Conservation (phyloP, 129 eudicot genomes). For the Lactuca sativa region DNA sequence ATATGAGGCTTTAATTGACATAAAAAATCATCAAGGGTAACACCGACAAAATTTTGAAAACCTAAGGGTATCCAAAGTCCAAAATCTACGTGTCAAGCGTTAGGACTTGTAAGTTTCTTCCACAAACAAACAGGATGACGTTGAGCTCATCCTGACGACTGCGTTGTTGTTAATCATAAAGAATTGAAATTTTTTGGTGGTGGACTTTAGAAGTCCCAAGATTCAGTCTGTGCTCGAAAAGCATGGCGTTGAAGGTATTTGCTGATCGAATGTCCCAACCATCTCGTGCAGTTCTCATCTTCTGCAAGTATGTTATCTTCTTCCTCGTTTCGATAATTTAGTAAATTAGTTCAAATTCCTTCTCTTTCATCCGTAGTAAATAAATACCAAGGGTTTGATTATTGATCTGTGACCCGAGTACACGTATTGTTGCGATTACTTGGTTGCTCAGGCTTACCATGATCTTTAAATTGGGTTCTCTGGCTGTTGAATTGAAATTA, state of each 20-base stretch:
- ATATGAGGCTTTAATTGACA: no score
- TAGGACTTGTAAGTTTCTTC: no score
- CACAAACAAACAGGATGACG: no score
- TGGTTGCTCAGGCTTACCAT: neutral
- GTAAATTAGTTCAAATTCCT: neutral
- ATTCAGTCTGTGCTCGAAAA: neutral
- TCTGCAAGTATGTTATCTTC: conserved; percentile 52
- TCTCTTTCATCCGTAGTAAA: neutral
- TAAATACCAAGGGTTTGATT: neutral
- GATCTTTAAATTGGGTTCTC: neutral
- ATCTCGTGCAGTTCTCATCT: conserved; percentile 60
- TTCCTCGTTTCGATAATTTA: neutral
- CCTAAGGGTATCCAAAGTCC: no score
- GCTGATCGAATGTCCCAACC: conserved; percentile 74
- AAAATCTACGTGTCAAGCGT: no score
- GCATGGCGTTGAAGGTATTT: conserved; percentile 54
- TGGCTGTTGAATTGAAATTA: neutral
- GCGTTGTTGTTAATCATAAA: neutral
- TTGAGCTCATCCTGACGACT: neutral
- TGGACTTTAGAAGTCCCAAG: neutral
- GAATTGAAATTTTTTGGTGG: neutral
- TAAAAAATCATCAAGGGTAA: no score
- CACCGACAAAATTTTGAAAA: no score
- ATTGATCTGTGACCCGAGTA: no score
- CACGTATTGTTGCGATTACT: neutral